Percentiles rank a stretch among this genome's conserved stretches.
phyloP scores from a whole-genome alignment of 2,329 filamentous ascomycete genomes.

The Aspergillus ustus region DNA sequence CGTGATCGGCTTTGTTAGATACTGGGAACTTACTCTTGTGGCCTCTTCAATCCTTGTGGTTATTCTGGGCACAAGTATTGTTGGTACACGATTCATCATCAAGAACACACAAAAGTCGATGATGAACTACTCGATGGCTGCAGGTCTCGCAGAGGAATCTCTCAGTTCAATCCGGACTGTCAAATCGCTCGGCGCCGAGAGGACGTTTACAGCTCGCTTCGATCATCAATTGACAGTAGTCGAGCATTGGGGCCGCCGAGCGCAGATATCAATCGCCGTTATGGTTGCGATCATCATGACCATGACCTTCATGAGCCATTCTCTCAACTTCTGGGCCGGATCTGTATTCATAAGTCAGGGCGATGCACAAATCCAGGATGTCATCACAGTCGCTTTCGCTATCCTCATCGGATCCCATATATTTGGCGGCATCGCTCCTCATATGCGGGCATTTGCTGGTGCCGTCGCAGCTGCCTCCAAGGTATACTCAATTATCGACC shows the following conservation, averaged over 20 bases:
- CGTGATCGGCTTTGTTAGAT: slow-evolving; percentile 78
- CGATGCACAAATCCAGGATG: neutral
- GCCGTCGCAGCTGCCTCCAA: neutral
- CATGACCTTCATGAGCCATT: neutral
- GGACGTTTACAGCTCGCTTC: neutral
- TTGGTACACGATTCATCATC: neutral
- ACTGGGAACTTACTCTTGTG: slow-evolving; percentile 85
- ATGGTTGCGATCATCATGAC: neutral
- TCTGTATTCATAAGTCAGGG: slow-evolving; percentile 11
- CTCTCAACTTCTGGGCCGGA: neutral
- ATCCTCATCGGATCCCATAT: neutral
- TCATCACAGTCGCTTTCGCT: slow-evolving; percentile 9
- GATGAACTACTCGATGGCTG: slow-evolving; percentile 31
- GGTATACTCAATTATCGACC: neutral
- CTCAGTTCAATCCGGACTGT: slow-evolving; percentile 54
- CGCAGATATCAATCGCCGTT: neutral
- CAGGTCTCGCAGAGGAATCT: slow-evolving; percentile 54
- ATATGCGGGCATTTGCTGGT: neutral
- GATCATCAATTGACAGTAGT: neutral
- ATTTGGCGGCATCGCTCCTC: neutral
- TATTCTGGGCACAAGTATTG: slow-evolving; percentile 69
- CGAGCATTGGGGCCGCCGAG: neutral
- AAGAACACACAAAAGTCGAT: neutral
- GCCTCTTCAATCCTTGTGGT: slow-evolving; percentile 73
- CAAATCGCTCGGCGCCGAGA: slow-evolving; percentile 47